phyloP scores from a whole-genome alignment of 148 eudicot genomes.

The Talinum fruticosum region DNA sequence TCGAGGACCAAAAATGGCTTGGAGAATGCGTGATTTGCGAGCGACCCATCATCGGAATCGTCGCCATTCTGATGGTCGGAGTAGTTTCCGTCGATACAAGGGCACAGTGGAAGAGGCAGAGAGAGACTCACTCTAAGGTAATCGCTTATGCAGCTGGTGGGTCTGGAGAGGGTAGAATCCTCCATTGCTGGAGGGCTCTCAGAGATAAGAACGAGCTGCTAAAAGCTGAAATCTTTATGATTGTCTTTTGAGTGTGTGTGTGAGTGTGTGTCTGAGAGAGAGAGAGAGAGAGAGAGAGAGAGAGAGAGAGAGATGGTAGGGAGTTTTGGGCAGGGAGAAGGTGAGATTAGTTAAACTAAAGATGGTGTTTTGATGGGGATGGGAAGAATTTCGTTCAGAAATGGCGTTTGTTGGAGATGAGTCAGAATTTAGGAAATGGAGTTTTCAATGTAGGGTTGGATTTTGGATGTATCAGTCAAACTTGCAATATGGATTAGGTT shows the following conservation, averaged over 20 bases:
- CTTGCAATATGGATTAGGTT: background rate
- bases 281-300: background rate
- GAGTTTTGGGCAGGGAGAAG: background rate
- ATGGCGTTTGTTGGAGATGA: constrained; percentile 12
- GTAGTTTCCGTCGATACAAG: constrained; percentile 24
- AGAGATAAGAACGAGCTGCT: background rate
- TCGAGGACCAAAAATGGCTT: constrained; percentile 56
- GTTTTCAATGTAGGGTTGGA: background rate
- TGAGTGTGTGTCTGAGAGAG: too few species aligned
- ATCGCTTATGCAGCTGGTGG: constrained; percentile 24
- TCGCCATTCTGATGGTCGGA: constrained; percentile 26
- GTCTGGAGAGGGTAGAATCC: constrained; percentile 17
- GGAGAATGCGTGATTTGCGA: constrained; percentile 28
- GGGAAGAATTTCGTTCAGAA: background rate
- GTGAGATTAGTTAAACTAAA: constrained; percentile 14
- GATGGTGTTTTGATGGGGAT: background rate
- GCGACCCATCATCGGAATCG: constrained; percentile 28
- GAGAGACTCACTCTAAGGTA: constrained; percentile 26
- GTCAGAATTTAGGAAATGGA: background rate
- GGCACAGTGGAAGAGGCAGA: constrained; percentile 21
- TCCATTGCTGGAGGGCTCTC: constrained; percentile 8
- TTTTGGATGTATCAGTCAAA: constrained; percentile 4
- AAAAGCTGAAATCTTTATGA: background rate
- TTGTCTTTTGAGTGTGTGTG: too few species aligned
- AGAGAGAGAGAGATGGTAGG: background rate